Conservation (phyloP, 768 basidiomycete genomes). For the Lyophyllum shimeji region DNA sequence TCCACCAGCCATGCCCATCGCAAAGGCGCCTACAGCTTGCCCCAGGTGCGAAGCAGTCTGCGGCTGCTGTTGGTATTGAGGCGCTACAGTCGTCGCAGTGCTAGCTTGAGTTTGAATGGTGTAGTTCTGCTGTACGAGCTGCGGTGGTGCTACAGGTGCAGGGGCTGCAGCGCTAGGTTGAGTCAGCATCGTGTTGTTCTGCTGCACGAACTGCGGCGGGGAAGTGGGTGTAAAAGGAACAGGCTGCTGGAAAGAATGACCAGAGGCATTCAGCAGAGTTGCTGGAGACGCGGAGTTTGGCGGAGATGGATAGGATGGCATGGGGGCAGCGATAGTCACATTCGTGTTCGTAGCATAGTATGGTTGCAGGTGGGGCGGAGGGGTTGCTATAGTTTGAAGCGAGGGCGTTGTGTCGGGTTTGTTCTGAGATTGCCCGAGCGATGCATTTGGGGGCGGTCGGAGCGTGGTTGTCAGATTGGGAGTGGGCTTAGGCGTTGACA, state of each 20-base stretch:
- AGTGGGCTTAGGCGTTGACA: constrained; percentile 1
- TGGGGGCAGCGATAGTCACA: background rate
- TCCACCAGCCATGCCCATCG: constrained; percentile 7
- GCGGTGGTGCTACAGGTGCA: background rate
- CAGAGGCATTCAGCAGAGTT: background rate
- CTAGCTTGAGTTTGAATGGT: background rate
- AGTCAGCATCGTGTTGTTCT: background rate
- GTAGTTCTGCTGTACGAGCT: background rate
- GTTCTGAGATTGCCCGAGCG: background rate
- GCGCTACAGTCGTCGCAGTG: background rate
- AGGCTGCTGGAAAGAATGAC: background rate
- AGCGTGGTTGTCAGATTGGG: constrained; percentile 7
- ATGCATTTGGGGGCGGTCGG: constrained; percentile 6
- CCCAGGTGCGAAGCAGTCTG: background rate
- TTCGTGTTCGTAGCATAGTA: background rate
- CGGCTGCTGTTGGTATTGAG: background rate
- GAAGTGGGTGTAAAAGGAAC: background rate
- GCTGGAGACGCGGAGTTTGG: background rate
- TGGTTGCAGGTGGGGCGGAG: background rate
- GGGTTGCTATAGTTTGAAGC: constrained; percentile 3
- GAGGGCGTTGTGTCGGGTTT: background rate
- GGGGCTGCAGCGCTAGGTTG: no score
- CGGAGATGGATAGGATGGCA: constrained; percentile 9
- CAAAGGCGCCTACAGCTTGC: constrained; percentile 4
- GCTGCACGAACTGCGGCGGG: background rate